Evolutionary conservation across 176 grass and related monocot species (phyloP).

Genomic region (Bothriochloa decipiens): DNA sequence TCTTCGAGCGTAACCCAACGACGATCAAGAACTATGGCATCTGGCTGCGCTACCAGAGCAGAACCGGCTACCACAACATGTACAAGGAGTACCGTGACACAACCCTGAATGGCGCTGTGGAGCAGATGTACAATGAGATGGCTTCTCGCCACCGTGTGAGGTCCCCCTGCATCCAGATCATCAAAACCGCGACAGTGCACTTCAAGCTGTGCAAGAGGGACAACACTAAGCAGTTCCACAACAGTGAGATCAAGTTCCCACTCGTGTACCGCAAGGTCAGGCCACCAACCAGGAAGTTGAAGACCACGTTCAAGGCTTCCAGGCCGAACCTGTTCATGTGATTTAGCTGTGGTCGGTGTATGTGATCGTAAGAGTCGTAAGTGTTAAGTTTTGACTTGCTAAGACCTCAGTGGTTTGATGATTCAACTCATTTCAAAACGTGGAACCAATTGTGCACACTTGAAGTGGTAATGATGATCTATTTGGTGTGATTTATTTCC

Average conservation of each 20-base stretch:
- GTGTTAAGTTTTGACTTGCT: conserved; percentile 35
- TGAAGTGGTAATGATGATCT: conserved; percentile 2
- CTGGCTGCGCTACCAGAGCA: conserved; percentile 87
- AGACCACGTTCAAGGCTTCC: conserved; percentile 80
- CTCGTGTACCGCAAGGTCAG: conserved; percentile 75
- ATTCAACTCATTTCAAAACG: conserved; percentile 22
- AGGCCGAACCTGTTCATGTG: conserved; percentile 78
- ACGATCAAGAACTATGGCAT: conserved; percentile 91
- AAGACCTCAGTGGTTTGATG: conserved; percentile 11
- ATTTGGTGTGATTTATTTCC: neutral
- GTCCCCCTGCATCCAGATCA: conserved; percentile 75
- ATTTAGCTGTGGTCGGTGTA: conserved; percentile 30
- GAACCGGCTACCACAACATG: conserved; percentile 90
- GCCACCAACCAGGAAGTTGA: conserved; percentile 73
- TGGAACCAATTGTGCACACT: conserved; percentile 29
- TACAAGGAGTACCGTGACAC: conserved; percentile 91
- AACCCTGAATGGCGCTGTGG: conserved; percentile 76
- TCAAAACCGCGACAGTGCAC: conserved; percentile 68
- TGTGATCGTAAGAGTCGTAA: neutral
- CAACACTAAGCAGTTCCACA: conserved; percentile 90
- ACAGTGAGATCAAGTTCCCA: conserved; percentile 81
- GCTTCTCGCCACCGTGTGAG: conserved; percentile 85
- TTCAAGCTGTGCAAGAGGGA: conserved; percentile 79
- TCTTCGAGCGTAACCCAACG: conserved; percentile 77
- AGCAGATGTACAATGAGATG: conserved; percentile 92